A percentile compares a stretch with the other conserved stretches of the same genome.
These are phyloP conservation scores for Pistacia atlantica DNA, from an alignment of 345 rosid genomes.

Conservation along the genomic window DNA sequence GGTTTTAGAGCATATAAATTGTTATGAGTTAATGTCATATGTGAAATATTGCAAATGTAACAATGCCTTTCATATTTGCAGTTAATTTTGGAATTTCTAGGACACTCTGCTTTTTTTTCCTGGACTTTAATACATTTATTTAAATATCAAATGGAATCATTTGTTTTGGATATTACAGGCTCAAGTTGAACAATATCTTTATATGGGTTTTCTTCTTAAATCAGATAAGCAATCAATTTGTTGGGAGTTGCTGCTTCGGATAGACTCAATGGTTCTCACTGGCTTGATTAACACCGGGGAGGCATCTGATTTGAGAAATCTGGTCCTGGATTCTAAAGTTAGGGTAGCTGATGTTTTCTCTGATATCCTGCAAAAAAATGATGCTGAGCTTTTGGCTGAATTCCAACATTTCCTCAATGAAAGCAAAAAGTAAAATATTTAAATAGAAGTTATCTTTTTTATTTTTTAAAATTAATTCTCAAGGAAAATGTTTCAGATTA, in stretches of 20 bases:
- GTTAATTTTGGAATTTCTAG: neutral
- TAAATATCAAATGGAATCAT: neutral
- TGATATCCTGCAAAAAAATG: slow-evolving; percentile 48
- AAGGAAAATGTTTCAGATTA: neutral
- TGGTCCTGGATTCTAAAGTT: slow-evolving; percentile 48
- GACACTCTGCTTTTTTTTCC: slow-evolving; percentile 1
- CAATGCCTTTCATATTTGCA: neutral
- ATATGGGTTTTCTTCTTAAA: slow-evolving; percentile 18
- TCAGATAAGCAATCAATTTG: slow-evolving; percentile 54
- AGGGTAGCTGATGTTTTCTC: slow-evolving; percentile 48
- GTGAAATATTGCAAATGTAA: neutral
- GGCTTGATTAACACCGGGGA: slow-evolving; percentile 53
- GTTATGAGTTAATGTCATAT: neutral
- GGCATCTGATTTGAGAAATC: slow-evolving; percentile 63
- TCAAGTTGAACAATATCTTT: slow-evolving; percentile 8
- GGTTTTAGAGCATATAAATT: neutral
- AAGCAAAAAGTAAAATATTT: slow-evolving; percentile 50
- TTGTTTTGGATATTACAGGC: neutral
- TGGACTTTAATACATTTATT: neutral
- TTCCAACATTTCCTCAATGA: slow-evolving; percentile 49
- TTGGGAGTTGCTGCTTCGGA: slow-evolving; percentile 74
- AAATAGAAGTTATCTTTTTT: neutral
- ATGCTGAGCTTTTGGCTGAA: slow-evolving; percentile 60
- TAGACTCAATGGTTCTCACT: slow-evolving; percentile 75
- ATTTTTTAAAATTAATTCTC: neutral